phyloP scores from a whole-genome alignment of 2,329 filamentous ascomycete genomes.

The Ophiostoma sp. region DNA sequence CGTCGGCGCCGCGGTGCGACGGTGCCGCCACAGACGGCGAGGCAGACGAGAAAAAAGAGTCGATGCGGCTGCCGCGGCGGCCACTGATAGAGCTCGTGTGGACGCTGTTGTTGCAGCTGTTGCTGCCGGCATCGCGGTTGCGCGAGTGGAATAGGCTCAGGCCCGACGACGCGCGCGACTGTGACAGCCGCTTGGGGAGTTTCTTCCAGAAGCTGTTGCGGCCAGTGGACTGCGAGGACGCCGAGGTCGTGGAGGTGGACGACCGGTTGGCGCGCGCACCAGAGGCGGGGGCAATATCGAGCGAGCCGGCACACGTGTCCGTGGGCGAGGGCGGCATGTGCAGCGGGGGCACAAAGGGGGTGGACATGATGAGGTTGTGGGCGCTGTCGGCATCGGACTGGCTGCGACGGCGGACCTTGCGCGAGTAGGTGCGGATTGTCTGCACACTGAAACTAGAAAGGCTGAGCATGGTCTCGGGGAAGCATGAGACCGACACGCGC shows the following conservation, averaged over 20 bases:
- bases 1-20: background rate
- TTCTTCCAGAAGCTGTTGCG: constrained; percentile 24
- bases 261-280: background rate
- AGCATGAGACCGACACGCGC: constrained; percentile 50
- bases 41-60: background rate
- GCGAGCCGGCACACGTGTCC: background rate
- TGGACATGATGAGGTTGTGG: constrained; percentile 24
- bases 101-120: background rate
- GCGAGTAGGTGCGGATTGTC: constrained; percentile 52
- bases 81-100: background rate
- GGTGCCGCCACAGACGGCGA: background rate
- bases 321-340: constrained; percentile 25
- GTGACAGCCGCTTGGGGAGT: constrained; percentile 22
- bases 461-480: constrained; percentile 55
- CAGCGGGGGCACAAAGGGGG: constrained; percentile 32
- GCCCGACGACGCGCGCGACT: constrained; percentile 7
- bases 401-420: constrained; percentile 44
- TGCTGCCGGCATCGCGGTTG: constrained; percentile 6
- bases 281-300: background rate
- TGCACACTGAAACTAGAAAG: constrained; percentile 53
- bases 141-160: constrained; percentile 11
- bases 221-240: background rate
- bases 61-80: constrained; percentile 13
- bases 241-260: background rate
- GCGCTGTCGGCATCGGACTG: constrained; percentile 27